These are phyloP conservation scores for Parachaetomium inaequale DNA, from an alignment of 495 filamentous ascomycete genomes.

Conservation along the genomic window DNA sequence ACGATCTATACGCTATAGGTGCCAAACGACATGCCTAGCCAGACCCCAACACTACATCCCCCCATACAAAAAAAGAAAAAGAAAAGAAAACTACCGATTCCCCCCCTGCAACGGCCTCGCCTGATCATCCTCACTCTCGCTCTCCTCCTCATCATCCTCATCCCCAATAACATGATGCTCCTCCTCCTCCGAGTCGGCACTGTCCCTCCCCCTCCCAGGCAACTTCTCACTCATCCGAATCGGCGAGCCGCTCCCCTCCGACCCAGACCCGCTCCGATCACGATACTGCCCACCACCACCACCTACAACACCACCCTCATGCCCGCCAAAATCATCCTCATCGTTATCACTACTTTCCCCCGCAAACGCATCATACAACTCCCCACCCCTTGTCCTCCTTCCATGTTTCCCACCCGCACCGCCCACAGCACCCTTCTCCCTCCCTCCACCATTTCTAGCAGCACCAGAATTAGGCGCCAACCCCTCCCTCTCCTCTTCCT, in stretches of 20 bases:
- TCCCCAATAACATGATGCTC: constrained; percentile 36
- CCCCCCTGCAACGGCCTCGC: constrained; percentile 17
- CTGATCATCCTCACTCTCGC: constrained; percentile 24
- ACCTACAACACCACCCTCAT: background rate
- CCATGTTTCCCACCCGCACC: constrained; percentile 13
- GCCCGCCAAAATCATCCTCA: constrained; percentile 17
- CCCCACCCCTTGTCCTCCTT: constrained; percentile 62
- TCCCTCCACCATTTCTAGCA: no score
- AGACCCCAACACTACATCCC: background rate
- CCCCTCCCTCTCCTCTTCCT: constrained; percentile 73
- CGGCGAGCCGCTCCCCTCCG: constrained; percentile 5
- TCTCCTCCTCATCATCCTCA: constrained; percentile 27
- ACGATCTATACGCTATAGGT: constrained; percentile 2
- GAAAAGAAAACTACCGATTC: background rate
- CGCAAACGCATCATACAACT: constrained; percentile 93
- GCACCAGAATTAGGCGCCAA: no score
- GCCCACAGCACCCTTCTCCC: no score
- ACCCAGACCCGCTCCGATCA: constrained; percentile 12
- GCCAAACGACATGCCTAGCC: background rate
- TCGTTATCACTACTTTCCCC: constrained; percentile 52
- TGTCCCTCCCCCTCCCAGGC: constrained; percentile 17
- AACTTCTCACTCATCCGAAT: constrained; percentile 23
- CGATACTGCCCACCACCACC: constrained; percentile 16
- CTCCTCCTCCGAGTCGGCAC: constrained; percentile 51
- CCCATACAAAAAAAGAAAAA: background rate